phyloP scores from a whole-genome alignment of 345 rosid genomes.

The Brassica rapa region DNA sequence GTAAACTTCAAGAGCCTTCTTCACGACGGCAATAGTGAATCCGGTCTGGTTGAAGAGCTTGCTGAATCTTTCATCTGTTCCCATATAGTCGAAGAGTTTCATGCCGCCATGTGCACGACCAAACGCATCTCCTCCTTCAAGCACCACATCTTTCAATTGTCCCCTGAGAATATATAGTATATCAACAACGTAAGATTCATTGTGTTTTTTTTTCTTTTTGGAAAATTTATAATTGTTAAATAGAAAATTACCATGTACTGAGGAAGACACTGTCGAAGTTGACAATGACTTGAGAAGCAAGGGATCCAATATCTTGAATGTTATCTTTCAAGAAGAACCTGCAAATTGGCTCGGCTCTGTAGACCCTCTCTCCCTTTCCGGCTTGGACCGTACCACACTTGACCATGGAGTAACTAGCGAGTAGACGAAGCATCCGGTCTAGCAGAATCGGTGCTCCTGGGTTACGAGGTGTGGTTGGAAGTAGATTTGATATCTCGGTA shows the following conservation, averaged over 20 bases:
- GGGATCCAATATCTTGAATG: slow-evolving; percentile 42
- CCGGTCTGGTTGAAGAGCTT: slow-evolving; percentile 53
- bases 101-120: slow-evolving; percentile 58
- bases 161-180: slow-evolving; percentile 35
- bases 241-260: slow-evolving; percentile 44
- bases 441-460: slow-evolving; percentile 46
- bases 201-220: background rate
- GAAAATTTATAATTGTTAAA: background rate
- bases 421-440: slow-evolving; percentile 52
- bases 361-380: slow-evolving; percentile 38
- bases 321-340: slow-evolving; percentile 43
- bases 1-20: slow-evolving; percentile 54
- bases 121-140: slow-evolving; percentile 69
- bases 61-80: slow-evolving; percentile 51
- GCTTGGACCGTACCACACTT: background rate
- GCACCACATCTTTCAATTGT: slow-evolving; percentile 50
- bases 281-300: slow-evolving; percentile 46
- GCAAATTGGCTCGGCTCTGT: slow-evolving; percentile 47
- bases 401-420: slow-evolving; percentile 52
- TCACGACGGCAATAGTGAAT: slow-evolving; percentile 49
- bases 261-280: slow-evolving; percentile 47
- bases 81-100: slow-evolving; percentile 52
- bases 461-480: slow-evolving; percentile 44
- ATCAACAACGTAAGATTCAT: background rate
- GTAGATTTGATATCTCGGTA: slow-evolving; percentile 41